These are phyloP conservation scores for Fusarium pseudograminearum DNA, from an alignment of 2,329 filamentous ascomycete genomes.

Conservation along the genomic window DNA sequence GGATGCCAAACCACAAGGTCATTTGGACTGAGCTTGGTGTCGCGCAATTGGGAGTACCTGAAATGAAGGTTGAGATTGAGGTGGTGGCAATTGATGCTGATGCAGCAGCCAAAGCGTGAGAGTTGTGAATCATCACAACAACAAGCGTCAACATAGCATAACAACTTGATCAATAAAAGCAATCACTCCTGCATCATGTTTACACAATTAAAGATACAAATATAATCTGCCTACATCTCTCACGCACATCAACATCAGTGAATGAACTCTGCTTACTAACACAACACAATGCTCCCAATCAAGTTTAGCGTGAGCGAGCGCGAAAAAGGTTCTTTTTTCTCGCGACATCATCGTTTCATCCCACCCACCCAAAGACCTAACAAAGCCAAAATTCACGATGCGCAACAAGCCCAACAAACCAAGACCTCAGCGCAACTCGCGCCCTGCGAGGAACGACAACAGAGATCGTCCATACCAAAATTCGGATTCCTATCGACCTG, in stretches of 20 bases:
- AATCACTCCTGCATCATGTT: not conserved
- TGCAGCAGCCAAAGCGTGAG: not conserved
- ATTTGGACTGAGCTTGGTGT: slow-evolving; percentile 66
- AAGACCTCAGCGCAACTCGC: slow-evolving; percentile 34
- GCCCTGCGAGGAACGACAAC: slow-evolving; percentile 30
- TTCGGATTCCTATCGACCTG: slow-evolving; percentile 50
- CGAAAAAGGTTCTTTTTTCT: slow-evolving; percentile 36
- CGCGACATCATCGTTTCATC: slow-evolving; percentile 33
- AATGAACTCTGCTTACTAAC: slow-evolving; percentile 27
- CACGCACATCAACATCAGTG: not conserved
- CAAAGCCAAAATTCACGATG: not conserved
- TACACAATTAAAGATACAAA: not conserved
- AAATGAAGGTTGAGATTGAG: slow-evolving; percentile 69
- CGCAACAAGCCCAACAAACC: slow-evolving; percentile 16
- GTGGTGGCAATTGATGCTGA: slow-evolving; percentile 55
- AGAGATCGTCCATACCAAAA: slow-evolving; percentile 41
- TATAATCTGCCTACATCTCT: not conserved
- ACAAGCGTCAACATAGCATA: not conserved
- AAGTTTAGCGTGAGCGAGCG: slow-evolving; percentile 20
- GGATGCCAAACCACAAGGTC: slow-evolving; percentile 63
- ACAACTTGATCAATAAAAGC: not conserved
- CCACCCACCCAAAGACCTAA: slow-evolving; percentile 1
- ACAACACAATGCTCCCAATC: not conserved
- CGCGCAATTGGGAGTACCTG: slow-evolving; percentile 56
- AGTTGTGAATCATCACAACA: not conserved